Percentiles rank a stretch among this genome's conserved stretches.
Conservation (phyloP, 2,329 filamentous ascomycete species). For the Verticillium alfalfae region DNA sequence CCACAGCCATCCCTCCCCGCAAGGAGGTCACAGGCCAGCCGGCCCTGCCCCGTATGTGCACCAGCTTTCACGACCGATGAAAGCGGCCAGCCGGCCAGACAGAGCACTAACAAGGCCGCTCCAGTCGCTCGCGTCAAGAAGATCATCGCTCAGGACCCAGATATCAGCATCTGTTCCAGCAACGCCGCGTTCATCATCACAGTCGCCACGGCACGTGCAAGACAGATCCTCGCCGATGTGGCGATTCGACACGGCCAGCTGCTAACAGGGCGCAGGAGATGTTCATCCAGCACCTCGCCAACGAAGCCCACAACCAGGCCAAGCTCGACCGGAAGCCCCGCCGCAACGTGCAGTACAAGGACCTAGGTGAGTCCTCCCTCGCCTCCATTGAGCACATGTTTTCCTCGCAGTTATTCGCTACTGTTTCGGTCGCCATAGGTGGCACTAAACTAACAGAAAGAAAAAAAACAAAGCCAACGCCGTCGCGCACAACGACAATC, state of each 20-base stretch:
- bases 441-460: slow-evolving; percentile 6
- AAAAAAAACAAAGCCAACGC: slow-evolving; percentile 58
- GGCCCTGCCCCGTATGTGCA: slow-evolving; percentile 70
- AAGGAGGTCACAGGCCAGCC: slow-evolving; percentile 82
- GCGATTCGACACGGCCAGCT: too few relatives aligned
- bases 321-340: slow-evolving; percentile 89
- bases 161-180: slow-evolving; percentile 81
- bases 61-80: not conserved
- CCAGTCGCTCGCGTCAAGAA: slow-evolving; percentile 92
- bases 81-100: not conserved
- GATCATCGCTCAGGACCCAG: slow-evolving; percentile 83
- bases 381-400: not conserved
- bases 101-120: slow-evolving; percentile 4
- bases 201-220: slow-evolving; percentile 65
- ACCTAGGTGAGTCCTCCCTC: slow-evolving; percentile 62
- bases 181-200: slow-evolving; percentile 94
- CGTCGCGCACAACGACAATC: slow-evolving; percentile 81
- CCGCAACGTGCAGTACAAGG: slow-evolving; percentile 92
- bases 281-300: slow-evolving; percentile 88
- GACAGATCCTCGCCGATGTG: not conserved
- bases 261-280: slow-evolving; percentile 59
- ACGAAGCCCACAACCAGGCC: slow-evolving; percentile 80
- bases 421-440: not conserved
- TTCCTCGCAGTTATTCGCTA: not conserved
- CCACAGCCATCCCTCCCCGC: slow-evolving; percentile 70